phyloP scores from a whole-genome alignment of 2,329 filamentous ascomycete genomes.

The Exophiala alcalophila region DNA sequence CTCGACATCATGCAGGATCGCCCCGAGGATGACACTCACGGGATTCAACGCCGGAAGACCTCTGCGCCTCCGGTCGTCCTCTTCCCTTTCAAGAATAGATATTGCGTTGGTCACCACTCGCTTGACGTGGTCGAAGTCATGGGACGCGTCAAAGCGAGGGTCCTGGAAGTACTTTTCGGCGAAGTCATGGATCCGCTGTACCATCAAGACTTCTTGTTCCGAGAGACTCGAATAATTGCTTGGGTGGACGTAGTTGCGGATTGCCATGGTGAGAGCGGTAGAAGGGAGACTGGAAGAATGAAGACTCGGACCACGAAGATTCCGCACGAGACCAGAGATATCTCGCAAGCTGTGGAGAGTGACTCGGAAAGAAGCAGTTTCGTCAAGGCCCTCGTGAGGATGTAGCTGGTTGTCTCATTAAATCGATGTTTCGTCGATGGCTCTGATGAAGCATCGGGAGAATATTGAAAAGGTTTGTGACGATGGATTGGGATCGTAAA shows the following conservation, averaged over 20 bases:
- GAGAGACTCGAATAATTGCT: conserved; percentile 25
- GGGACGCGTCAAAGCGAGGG: conserved; percentile 64
- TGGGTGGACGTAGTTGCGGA: conserved; percentile 20
- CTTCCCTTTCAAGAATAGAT: conserved; percentile 57
- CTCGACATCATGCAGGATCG: conserved; percentile 33
- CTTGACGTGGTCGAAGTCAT: conserved; percentile 81
- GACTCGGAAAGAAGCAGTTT: no score
- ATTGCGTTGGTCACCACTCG: conserved; percentile 74
- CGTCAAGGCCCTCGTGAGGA: no score
- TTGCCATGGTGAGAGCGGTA: conserved; percentile 15
- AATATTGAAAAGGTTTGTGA: no score
- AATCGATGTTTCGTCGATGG: no score
- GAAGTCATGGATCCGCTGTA: conserved; percentile 26
- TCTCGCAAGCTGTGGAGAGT: no score
- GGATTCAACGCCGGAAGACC: conserved; percentile 22
- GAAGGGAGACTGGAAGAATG: no score
- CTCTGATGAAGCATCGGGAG: no score
- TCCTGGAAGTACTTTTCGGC: conserved; percentile 29
- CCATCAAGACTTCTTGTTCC: conserved; percentile 20
- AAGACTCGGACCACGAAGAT: no score
- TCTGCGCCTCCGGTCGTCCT: conserved; percentile 19
- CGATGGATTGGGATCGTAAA: no score
- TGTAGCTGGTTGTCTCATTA: no score
- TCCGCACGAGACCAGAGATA: no score
- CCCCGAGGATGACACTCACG: conserved; percentile 29